Base-by-base conservation (phyloP, 768 basidiomycete species). In the Auriculariales sp. region DNA sequence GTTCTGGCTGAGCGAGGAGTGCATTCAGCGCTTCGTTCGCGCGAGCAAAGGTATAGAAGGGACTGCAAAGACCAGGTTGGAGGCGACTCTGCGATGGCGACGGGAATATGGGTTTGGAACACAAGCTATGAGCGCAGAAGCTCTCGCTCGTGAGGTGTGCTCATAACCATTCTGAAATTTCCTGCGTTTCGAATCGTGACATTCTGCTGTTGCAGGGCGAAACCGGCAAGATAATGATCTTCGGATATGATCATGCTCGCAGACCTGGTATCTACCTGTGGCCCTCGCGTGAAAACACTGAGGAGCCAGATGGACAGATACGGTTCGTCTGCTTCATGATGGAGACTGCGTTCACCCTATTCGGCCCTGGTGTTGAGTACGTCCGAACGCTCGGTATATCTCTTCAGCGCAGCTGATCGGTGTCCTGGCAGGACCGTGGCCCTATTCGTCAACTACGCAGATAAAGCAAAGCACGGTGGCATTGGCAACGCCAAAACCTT, bases 301-400 rank as follows among this genome's bases (percentile, higher is more conserved):
- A 75, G 3, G 83, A 81, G 54, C 61, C 72, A 3, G 67, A 68
- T 2, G 70, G 79, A 17, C 87, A 90, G 64, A 72, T 90, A 42
- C 74, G 87, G 45, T 83, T 73, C 56, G 70, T 73, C 1, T 74
- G 22, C 19, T 93, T 81, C 78, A 71, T 80, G 66, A 63, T 92
- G 25, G 90, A 94, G 61, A 75, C 83, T 1, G 68, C 72, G 15
- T 68, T 84, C 24, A 85, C 90, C 55, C 68, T 89, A 48, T 84
- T 88, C 79, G 76, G 72, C 14, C 78, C 83, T 22, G 86, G 85
- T 22, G 79, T 91, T 29, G 89, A 91, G 86, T 86, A 57, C 49
- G 54, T 68, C n/a, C n/a, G n/a, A n/a, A n/a, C n/a, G n/a, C n/a
- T n/a, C 31, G 19, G 35, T 29, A 17, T 28, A 22, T 33, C n/a